A percentile compares a stretch with the other conserved stretches of the same genome.
phyloP scores from a whole-genome alignment of 2,329 filamentous ascomycete species.

The Rutstroemia sp. region DNA sequence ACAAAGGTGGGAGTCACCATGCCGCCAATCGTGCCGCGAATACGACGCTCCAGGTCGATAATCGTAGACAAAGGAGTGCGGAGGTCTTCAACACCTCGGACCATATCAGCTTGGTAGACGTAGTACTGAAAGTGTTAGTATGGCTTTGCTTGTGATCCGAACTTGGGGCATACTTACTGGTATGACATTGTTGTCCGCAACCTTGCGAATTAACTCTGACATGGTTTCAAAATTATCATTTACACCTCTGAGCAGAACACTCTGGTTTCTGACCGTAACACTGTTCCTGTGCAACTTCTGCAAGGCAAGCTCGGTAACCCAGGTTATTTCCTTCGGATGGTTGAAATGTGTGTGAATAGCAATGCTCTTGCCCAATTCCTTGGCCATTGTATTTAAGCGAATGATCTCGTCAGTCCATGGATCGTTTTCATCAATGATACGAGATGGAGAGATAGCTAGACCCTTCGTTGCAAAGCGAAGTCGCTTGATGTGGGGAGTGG shows the following conservation, averaged over 20 bases:
- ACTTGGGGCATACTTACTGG: constrained; percentile 38
- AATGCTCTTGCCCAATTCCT: constrained; percentile 48
- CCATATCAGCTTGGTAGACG: constrained; percentile 59
- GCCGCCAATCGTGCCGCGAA: constrained; percentile 54
- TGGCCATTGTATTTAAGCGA: constrained; percentile 42
- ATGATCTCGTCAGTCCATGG: constrained; percentile 47
- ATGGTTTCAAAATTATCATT: constrained; percentile 50
- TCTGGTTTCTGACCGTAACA: constrained; percentile 52
- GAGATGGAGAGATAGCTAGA: constrained; percentile 49
- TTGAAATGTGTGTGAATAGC: constrained; percentile 61
- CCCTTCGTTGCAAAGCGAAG: constrained; percentile 57
- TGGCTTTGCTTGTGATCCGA: neutral
- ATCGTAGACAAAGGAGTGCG: constrained; percentile 53
- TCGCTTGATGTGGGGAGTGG: constrained; percentile 49
- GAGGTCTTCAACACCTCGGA: constrained; percentile 51
- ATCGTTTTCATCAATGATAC: constrained; percentile 45
- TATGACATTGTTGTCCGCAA: constrained; percentile 49
- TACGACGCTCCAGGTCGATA: constrained; percentile 47
- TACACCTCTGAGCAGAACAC: constrained; percentile 49
- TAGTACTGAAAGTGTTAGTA: constrained; percentile 44
- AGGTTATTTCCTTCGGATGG: constrained; percentile 53
- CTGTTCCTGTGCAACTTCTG: constrained; percentile 42
- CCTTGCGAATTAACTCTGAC: constrained; percentile 42
- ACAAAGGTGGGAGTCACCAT: constrained; percentile 57
- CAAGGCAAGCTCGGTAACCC: constrained; percentile 47